phyloP scores from a whole-genome alignment of 2,329 filamentous ascomycete genomes.

The Paramyrothecium sp. region DNA sequence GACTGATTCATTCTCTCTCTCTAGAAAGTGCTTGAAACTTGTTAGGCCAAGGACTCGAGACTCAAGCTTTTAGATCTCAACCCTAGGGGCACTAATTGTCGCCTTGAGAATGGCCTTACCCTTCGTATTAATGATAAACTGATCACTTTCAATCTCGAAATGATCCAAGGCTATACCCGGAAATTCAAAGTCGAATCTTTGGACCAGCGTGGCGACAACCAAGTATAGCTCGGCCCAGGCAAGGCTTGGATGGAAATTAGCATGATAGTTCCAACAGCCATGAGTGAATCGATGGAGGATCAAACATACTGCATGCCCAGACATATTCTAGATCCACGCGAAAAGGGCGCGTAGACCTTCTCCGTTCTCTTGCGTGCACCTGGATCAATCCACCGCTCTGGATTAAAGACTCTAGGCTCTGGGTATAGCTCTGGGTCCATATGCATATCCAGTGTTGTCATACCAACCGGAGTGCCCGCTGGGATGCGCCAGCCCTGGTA shows the following conservation, averaged over 20 bases:
- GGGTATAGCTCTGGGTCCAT: constrained; percentile 20
- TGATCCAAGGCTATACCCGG: neutral
- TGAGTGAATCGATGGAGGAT: neutral
- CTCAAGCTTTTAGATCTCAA: too few species aligned
- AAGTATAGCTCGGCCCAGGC: neutral
- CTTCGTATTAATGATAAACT: neutral
- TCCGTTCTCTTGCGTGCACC: neutral
- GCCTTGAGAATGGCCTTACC: neutral
- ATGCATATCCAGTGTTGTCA: constrained; percentile 28
- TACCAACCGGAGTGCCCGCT: constrained; percentile 28
- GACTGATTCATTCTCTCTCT: too few species aligned
- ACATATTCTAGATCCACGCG: neutral
- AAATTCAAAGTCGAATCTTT: neutral
- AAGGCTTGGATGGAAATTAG: neutral
- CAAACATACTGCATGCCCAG: neutral
- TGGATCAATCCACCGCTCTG: constrained; percentile 21
- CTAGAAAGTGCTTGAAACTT: too few species aligned
- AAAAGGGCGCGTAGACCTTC: neutral
- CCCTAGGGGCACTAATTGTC: too few species aligned
- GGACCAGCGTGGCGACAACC: neutral
- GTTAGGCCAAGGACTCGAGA: too few species aligned
- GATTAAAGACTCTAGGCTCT: constrained; percentile 17
- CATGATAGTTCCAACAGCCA: neutral
- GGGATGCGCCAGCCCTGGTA: constrained; percentile 27
- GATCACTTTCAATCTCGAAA: neutral